Percentiles rank a stretch among this genome's conserved stretches.
These are phyloP conservation scores for Meira miltonrushii DNA, from an alignment of 1,284 basidiomycete species.

Conservation along the genomic window DNA sequence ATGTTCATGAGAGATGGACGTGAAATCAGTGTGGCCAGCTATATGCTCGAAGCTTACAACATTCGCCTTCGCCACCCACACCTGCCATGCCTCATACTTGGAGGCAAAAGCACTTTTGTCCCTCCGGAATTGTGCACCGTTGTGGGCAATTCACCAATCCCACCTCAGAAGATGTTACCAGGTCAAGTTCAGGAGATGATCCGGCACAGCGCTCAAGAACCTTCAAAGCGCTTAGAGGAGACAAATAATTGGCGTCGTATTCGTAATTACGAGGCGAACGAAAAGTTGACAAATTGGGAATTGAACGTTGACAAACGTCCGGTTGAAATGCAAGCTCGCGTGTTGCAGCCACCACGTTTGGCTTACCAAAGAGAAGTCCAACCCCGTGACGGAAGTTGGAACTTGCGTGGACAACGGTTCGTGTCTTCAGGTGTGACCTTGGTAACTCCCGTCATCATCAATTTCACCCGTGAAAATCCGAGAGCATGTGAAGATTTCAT, in stretches of 20 bases:
- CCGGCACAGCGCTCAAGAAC: too few relatives aligned
- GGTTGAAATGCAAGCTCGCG: conserved; percentile 49
- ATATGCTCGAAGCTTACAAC: conserved; percentile 33
- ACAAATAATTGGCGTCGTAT: conserved; percentile 12
- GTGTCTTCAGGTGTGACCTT: conserved; percentile 17
- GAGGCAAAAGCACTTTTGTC: conserved; percentile 18
- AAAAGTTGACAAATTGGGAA: conserved; percentile 51
- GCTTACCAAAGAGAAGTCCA: conserved; percentile 16
- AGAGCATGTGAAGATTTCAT: background rate
- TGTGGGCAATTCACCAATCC: conserved; percentile 23
- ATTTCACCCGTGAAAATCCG: conserved; percentile 20
- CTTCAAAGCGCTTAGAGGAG: too few relatives aligned
- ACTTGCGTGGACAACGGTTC: conserved; percentile 28
- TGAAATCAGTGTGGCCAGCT: conserved; percentile 17
- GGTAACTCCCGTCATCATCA: conserved; percentile 27
- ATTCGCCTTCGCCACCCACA: conserved; percentile 20
- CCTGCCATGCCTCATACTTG: conserved; percentile 27
- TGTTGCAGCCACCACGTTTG: conserved; percentile 47
- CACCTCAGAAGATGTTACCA: conserved; percentile 10
- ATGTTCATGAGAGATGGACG: conserved; percentile 23
- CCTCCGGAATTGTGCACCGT: conserved; percentile 31
- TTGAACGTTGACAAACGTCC: conserved; percentile 51
- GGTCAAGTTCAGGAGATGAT: background rate
- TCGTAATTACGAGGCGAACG: conserved; percentile 27
- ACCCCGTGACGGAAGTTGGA: conserved; percentile 25